Evolutionary conservation across 768 basidiomycete genomes (phyloP).

Genomic region (Phlebiopsis gigantea): DNA sequence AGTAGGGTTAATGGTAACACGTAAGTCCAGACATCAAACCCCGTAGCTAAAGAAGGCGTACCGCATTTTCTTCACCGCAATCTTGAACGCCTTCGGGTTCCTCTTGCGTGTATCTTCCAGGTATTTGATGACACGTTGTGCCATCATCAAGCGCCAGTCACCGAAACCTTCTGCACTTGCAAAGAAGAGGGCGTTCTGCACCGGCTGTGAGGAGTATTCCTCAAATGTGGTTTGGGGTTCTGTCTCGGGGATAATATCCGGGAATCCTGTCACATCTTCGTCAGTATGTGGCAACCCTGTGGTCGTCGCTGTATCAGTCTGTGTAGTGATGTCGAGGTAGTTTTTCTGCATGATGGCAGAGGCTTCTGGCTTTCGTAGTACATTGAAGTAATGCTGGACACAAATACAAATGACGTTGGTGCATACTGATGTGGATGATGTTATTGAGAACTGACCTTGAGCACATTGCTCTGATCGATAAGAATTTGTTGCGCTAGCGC

Average conservation of each 20-base stretch:
- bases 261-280: too few relatives aligned
- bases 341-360: background rate
- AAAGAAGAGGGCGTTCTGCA: too few relatives aligned
- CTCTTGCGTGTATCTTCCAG: conserved; percentile 41
- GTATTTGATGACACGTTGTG: conserved; percentile 42
- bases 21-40: background rate
- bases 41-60: background rate
- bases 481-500: conserved; percentile 17
- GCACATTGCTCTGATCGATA: conserved; percentile 18
- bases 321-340: too few relatives aligned
- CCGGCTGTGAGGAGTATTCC: too few relatives aligned
- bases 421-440: background rate
- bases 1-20: background rate
- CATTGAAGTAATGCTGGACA: conserved; percentile 8
- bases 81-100: conserved; percentile 41
- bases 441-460: background rate
- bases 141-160: conserved; percentile 57
- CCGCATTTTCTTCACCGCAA: conserved; percentile 68
- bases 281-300: too few relatives aligned
- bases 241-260: too few relatives aligned
- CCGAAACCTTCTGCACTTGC: conserved; percentile 57
- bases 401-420: too few relatives aligned
- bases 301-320: too few relatives aligned
- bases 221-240: too few relatives aligned
- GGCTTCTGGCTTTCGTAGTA: background rate